A percentile compares a stretch with the other conserved stretches of the same genome.
phyloP scores from a whole-genome alignment of 2,329 filamentous ascomycete species.

The Scedosporium minutisporum region DNA sequence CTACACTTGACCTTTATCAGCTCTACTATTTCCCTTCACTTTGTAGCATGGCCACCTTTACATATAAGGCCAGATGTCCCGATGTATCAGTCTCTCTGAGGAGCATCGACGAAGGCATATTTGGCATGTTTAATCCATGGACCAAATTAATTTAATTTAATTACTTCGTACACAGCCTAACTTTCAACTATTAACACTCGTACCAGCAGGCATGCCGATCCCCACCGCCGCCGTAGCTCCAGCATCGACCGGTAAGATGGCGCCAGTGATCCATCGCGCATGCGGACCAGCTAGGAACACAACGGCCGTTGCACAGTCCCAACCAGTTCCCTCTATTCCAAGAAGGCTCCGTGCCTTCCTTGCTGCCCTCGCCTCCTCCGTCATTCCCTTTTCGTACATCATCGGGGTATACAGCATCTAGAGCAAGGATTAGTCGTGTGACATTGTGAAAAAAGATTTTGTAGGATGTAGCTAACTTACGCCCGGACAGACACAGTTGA shows the following conservation, averaged over 20 bases:
- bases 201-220: constrained; percentile 14
- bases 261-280: constrained; percentile 33
- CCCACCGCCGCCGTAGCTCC: constrained; percentile 24
- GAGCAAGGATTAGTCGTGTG: not conserved
- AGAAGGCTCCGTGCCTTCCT: constrained; percentile 28
- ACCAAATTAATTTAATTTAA: not conserved
- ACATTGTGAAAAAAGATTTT: not conserved
- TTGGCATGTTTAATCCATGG: not conserved
- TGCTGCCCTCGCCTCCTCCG: constrained; percentile 24
- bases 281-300: constrained; percentile 29
- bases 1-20: no score
- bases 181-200: constrained; percentile 17
- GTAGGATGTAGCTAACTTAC: constrained; percentile 8
- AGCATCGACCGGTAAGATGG: constrained; percentile 30
- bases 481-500: constrained; percentile 40
- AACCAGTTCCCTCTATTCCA: constrained; percentile 31
- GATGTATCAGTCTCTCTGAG: no score
- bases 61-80: no score
- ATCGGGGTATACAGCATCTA: constrained; percentile 38
- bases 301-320: constrained; percentile 31
- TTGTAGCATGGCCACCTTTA: no score
- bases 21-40: no score
- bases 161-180: no score
- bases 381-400: constrained; percentile 31
- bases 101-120: no score